Conservation (phyloP, 257 asterid species). For the Nicotiana paniculata region DNA sequence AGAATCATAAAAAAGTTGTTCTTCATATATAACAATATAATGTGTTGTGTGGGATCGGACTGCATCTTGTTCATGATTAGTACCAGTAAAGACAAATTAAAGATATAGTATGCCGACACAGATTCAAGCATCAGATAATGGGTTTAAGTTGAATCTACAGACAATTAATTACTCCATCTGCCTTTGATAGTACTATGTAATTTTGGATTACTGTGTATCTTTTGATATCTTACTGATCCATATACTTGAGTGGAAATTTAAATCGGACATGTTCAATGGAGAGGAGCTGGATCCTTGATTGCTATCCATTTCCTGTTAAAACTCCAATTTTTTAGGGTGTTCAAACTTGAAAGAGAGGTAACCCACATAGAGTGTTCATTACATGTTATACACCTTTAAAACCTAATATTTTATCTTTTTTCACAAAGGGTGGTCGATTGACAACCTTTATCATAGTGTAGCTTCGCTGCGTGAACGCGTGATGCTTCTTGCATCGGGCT, state of each 20-base stretch:
- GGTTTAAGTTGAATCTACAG: too few species aligned
- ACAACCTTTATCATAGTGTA: too few species aligned
- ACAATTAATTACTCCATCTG: too few species aligned
- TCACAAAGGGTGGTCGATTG: too few species aligned
- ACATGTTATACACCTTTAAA: too few species aligned
- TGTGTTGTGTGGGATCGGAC: not conserved
- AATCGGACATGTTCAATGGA: not conserved
- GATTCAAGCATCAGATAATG: too few species aligned
- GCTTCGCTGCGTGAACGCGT: too few species aligned
- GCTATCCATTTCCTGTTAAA: not conserved
- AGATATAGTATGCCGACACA: not conserved
- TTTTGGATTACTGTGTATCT: not conserved
- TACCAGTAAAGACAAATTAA: not conserved
- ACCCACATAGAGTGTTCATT: too few species aligned
- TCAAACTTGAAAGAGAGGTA: too few species aligned
- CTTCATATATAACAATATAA: not conserved
- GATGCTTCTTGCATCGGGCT: too few species aligned
- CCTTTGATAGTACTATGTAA: not conserved
- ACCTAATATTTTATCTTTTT: too few species aligned
- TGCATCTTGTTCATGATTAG: not conserved
- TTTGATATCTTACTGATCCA: not conserved
- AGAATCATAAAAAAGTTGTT: not conserved
- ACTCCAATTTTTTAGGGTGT: not conserved
- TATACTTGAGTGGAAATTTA: not conserved
- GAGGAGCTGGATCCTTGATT: not conserved